These are phyloP conservation scores for Posidonia australis DNA, from an alignment of 106 monocot genomes.

Conservation along the genomic window DNA sequence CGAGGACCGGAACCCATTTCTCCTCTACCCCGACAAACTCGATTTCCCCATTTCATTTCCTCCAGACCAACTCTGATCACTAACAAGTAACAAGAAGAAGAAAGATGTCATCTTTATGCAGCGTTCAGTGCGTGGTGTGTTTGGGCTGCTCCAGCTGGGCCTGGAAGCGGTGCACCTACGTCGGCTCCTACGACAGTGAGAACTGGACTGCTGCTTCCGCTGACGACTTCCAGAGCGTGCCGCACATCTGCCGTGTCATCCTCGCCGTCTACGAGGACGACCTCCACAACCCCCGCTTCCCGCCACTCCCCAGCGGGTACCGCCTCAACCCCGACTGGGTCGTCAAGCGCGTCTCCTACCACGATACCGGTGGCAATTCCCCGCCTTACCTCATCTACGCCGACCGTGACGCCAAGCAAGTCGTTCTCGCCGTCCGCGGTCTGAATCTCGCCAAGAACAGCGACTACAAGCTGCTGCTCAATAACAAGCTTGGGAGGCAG, in stretches of 20 bases:
- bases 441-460: conserved; percentile 58
- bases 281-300: conserved; percentile 29
- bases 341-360: conserved; percentile 38
- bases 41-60: too few relatives aligned
- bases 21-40: too few relatives aligned
- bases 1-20: too few relatives aligned
- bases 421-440: conserved; percentile 68
- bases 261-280: conserved; percentile 69
- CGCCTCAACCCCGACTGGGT: conserved; percentile 41
- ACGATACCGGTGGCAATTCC: conserved; percentile 28
- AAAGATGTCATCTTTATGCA: conserved; percentile 13
- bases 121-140: conserved; percentile 68
- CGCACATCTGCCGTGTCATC: conserved; percentile 54
- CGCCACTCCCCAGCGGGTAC: conserved; percentile 28
- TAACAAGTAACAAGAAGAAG: too few relatives aligned
- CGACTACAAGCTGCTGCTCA: conserved; percentile 64
- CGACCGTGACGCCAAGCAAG: conserved; percentile 32
- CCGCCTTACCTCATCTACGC: conserved; percentile 73
- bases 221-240: conserved; percentile 49
- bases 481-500: conserved; percentile 47
- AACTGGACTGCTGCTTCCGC: conserved; percentile 47
- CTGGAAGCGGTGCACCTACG: conserved; percentile 73
- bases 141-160: conserved; percentile 73
- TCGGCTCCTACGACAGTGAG: conserved; percentile 77
- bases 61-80: too few relatives aligned